Conservation (phyloP, 345 rosid genomes). For the Gossypium raimondii region DNA sequence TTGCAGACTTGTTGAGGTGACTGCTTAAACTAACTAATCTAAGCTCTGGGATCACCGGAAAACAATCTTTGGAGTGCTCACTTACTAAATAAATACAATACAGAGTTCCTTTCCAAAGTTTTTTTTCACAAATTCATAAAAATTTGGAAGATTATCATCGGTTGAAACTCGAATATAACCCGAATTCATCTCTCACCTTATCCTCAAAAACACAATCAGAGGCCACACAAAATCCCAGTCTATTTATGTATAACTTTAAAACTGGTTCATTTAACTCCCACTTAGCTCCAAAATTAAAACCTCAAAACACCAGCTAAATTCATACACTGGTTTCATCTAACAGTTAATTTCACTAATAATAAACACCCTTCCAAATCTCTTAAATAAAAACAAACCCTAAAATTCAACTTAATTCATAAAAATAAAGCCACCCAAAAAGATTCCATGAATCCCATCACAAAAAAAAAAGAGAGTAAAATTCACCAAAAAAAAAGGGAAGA, state of each 20-base stretch:
- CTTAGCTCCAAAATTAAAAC: background rate
- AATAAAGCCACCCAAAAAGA: background rate
- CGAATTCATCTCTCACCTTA: background rate
- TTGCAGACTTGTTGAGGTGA: background rate
- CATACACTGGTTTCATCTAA: background rate
- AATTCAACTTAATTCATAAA: constrained; percentile 1
- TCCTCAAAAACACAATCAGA: background rate
- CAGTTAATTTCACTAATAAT: background rate
- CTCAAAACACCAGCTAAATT: background rate
- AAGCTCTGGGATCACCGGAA: background rate
- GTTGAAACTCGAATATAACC: background rate
- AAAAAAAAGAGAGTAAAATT: background rate
- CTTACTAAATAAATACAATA: background rate
- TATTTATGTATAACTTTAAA: background rate
- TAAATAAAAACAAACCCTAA: background rate
- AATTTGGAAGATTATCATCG: background rate
- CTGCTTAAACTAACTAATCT: background rate
- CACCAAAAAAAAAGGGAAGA: background rate
- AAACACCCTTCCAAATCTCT: background rate
- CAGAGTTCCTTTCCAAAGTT: background rate
- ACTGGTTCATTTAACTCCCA: background rate
- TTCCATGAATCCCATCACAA: background rate
- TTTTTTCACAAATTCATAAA: background rate
- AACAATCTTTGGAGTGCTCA: background rate
- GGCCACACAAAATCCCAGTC: background rate